Percentiles rank a stretch among this genome's conserved stretches.
These are phyloP conservation scores for Fusarium coffeatum DNA, from an alignment of 2,329 filamentous ascomycete species.

Conservation along the genomic window DNA sequence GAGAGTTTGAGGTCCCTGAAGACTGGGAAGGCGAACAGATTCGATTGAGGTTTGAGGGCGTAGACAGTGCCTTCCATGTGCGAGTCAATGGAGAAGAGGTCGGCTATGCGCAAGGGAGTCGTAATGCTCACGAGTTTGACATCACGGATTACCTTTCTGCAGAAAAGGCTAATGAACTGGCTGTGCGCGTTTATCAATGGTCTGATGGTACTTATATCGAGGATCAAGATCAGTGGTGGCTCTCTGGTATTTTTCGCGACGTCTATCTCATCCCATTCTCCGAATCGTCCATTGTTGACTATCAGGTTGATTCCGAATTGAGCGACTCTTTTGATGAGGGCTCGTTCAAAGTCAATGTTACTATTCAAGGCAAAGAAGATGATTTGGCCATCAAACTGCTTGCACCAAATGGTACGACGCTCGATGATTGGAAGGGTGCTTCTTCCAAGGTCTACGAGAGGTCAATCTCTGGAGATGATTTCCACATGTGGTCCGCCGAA, in stretches of 20 bases:
- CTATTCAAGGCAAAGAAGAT: slow-evolving; percentile 58
- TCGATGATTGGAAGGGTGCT: slow-evolving; percentile 44
- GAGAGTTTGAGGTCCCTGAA: slow-evolving; percentile 64
- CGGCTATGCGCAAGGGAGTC: slow-evolving; percentile 78
- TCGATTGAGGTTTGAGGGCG: slow-evolving; percentile 78
- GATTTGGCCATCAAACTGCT: slow-evolving; percentile 54
- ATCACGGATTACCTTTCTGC: slow-evolving; percentile 64
- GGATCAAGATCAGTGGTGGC: slow-evolving; percentile 77
- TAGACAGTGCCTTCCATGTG: slow-evolving; percentile 77
- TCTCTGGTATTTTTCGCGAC: slow-evolving; percentile 72
- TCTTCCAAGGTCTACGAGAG: slow-evolving; percentile 53
- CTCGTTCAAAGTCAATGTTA: slow-evolving; percentile 62
- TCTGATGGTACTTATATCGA: slow-evolving; percentile 80
- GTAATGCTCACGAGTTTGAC: slow-evolving; percentile 80
- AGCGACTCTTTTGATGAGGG: slow-evolving; percentile 65
- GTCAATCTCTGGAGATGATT: slow-evolving; percentile 58
- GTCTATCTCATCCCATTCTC: slow-evolving; percentile 74
- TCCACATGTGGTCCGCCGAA: slow-evolving; percentile 76
- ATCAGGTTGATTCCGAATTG: slow-evolving; percentile 64
- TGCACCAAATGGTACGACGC: slow-evolving; percentile 47
- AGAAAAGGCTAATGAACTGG: slow-evolving; percentile 64
- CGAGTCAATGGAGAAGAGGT: slow-evolving; percentile 76
- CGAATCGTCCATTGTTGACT: slow-evolving; percentile 55
- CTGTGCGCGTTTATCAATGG: slow-evolving; percentile 77
- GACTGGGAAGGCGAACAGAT: slow-evolving; percentile 65